phyloP scores from a whole-genome alignment of 2,329 filamentous ascomycete genomes.

The Xylaria sp. region DNA sequence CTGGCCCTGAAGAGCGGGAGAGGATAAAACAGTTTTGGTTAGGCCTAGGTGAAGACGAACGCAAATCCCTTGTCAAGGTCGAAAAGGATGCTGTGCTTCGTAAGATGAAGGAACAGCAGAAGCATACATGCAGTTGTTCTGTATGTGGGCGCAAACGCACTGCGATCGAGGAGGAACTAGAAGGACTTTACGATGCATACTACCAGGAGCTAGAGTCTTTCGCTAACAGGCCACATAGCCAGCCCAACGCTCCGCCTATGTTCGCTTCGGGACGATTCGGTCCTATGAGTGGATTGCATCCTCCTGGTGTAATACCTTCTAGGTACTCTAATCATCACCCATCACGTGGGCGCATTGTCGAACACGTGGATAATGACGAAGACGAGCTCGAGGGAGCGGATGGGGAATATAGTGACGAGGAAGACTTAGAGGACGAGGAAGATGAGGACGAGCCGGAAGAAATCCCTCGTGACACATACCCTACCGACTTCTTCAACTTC shows the following conservation, averaged over 20 bases:
- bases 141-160: slow-evolving; percentile 96
- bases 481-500: slow-evolving; percentile 94
- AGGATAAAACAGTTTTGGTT: slow-evolving; percentile 99
- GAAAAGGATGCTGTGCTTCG: slow-evolving; percentile 97
- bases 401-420: slow-evolving; percentile 53
- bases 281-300: slow-evolving; percentile 58
- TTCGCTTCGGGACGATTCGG: slow-evolving; percentile 70
- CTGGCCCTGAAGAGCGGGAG: slow-evolving; percentile 90
- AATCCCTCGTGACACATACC: slow-evolving; percentile 66
- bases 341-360: slow-evolving; percentile 75
- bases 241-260: slow-evolving; percentile 72
- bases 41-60: slow-evolving; percentile 89
- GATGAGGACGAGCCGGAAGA: slow-evolving; percentile 58
- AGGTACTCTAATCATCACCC: slow-evolving; percentile 70
- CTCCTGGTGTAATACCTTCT: slow-evolving; percentile 62
- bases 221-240: slow-evolving; percentile 75
- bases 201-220: slow-evolving; percentile 98
- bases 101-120: slow-evolving; percentile 99
- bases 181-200: slow-evolving; percentile 97
- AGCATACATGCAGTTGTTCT: slow-evolving; percentile 97
- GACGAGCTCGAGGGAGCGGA: slow-evolving; percentile 63
- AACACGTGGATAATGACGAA: slow-evolving; percentile 64
- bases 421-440: slow-evolving; percentile 57
- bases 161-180: slow-evolving; percentile 96
- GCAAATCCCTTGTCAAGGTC: slow-evolving; percentile 93